Conservation (phyloP, 2,329 filamentous ascomycete species). For the Colletotrichum siamense region DNA sequence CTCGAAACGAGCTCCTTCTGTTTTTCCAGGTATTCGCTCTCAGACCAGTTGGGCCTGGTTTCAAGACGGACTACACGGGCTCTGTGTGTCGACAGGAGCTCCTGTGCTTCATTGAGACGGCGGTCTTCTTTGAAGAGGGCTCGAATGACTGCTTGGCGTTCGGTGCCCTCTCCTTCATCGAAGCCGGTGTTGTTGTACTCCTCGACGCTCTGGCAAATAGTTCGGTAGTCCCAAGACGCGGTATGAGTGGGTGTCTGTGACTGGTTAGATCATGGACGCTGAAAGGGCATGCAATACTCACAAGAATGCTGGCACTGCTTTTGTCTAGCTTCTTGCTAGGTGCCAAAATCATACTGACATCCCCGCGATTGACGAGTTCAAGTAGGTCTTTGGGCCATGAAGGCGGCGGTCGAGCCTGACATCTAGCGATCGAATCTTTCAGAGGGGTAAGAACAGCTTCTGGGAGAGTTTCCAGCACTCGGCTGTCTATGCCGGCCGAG, state of each 20-base stretch:
- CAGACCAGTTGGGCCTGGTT: constrained; percentile 77
- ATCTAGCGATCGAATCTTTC: constrained; percentile 83
- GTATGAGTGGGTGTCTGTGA: constrained; percentile 65
- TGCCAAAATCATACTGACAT: constrained; percentile 73
- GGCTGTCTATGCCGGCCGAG: constrained; percentile 68
- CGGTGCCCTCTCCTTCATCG: constrained; percentile 82
- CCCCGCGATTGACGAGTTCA: constrained; percentile 79
- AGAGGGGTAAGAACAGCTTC: constrained; percentile 83
- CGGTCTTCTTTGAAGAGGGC: constrained; percentile 92
- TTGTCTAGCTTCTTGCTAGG: constrained; percentile 44
- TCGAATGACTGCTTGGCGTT: constrained; percentile 82
- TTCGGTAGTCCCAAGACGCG: constrained; percentile 75
- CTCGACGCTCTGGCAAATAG: constrained; percentile 74
- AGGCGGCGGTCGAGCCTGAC: constrained; percentile 81
- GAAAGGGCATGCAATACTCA: constrained; percentile 32
- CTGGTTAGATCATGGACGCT: constrained; percentile 27
- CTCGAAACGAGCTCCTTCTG: constrained; percentile 91
- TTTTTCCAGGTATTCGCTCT: constrained; percentile 86
- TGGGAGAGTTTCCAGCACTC: constrained; percentile 81
- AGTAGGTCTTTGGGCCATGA: constrained; percentile 77
- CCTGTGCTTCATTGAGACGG: constrained; percentile 84
- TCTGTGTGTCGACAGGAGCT: constrained; percentile 84
- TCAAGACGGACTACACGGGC: constrained; percentile 80
- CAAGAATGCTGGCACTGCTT: constrained; percentile 44
- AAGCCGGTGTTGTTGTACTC: constrained; percentile 64